A percentile compares a stretch with the other conserved stretches of the same genome.
Evolutionary conservation across 139 green algal genomes (phyloP).

Genomic region (Nannochloris sp.): DNA sequence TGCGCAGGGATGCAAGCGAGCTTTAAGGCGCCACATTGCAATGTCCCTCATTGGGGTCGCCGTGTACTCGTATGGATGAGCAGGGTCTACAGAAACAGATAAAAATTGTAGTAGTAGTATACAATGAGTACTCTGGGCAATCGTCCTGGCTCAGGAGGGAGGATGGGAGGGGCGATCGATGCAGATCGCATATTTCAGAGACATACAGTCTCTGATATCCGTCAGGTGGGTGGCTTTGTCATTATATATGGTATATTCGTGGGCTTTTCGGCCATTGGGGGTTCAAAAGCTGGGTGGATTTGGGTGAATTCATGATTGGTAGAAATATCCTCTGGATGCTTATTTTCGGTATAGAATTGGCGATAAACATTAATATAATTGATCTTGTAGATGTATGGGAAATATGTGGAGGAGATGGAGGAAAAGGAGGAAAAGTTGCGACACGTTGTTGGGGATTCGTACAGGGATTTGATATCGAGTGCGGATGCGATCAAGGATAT

Average conservation of each 20-base stretch:
- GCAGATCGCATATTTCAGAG: conserved; percentile 73
- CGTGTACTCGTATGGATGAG: too few species aligned
- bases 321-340: too few species aligned
- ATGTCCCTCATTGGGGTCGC: too few species aligned
- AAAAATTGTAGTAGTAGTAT: too few species aligned
- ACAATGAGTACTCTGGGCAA: too few species aligned
- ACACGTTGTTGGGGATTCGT: conserved; percentile 77
- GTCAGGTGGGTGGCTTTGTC: conserved; percentile 4
- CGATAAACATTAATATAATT: background rate
- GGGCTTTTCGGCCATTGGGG: background rate
- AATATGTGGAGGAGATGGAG: conserved; percentile 63
- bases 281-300: background rate
- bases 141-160: background rate
- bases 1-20: too few species aligned
- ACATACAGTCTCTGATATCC: conserved; percentile 70
- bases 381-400: background rate
- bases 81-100: too few species aligned
- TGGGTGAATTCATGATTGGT: background rate
- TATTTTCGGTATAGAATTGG: background rate
- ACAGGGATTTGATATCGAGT: conserved; percentile 89
- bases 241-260: too few species aligned
- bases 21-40: too few species aligned
- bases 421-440: conserved; percentile 82
- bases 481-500: conserved; percentile 86
- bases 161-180: conserved; percentile 3